These are phyloP conservation scores for Scedosporium aurantiacum DNA, from an alignment of 2,329 filamentous ascomycete genomes.

Conservation along the genomic window DNA sequence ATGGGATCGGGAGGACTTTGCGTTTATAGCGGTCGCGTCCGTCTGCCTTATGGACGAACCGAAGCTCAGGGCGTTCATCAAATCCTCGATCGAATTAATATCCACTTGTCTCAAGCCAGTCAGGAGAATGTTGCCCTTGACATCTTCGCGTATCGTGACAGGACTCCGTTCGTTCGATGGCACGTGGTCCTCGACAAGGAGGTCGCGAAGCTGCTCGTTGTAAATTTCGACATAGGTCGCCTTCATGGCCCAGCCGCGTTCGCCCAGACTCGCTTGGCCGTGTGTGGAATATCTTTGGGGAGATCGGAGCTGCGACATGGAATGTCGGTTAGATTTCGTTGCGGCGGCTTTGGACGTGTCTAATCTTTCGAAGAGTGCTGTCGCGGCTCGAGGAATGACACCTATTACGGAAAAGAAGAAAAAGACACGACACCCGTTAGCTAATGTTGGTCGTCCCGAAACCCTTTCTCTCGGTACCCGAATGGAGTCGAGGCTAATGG, in stretches of 20 bases:
- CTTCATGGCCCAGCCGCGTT: slow-evolving; percentile 82
- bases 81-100: slow-evolving; percentile 83
- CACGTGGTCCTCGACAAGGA: slow-evolving; percentile 67
- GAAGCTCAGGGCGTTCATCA: slow-evolving; percentile 80
- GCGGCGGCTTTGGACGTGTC: slow-evolving; percentile 45
- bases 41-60: slow-evolving; percentile 93
- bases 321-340: slow-evolving; percentile 44
- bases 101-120: slow-evolving; percentile 81
- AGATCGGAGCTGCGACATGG: slow-evolving; percentile 67
- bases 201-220: slow-evolving; percentile 88
- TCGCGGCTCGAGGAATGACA: slow-evolving; percentile 87
- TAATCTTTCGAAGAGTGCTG: slow-evolving; percentile 78
- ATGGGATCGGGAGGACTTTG: slow-evolving; percentile 93
- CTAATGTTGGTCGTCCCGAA: too few relatives aligned
- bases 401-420: slow-evolving; percentile 36
- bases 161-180: slow-evolving; percentile 58
- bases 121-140: slow-evolving; percentile 86
- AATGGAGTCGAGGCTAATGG: background rate
- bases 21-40: slow-evolving; percentile 93
- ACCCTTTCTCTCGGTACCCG: too few relatives aligned
- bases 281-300: slow-evolving; percentile 57
- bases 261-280: slow-evolving; percentile 31
- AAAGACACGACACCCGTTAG: background rate
- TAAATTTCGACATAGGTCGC: slow-evolving; percentile 97
- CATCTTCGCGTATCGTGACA: slow-evolving; percentile 90